Percentiles rank a stretch among this genome's conserved stretches.
These are phyloP conservation scores for Cladophialophora psammophila DNA, from an alignment of 2,329 filamentous ascomycete genomes.

Conservation along the genomic window DNA sequence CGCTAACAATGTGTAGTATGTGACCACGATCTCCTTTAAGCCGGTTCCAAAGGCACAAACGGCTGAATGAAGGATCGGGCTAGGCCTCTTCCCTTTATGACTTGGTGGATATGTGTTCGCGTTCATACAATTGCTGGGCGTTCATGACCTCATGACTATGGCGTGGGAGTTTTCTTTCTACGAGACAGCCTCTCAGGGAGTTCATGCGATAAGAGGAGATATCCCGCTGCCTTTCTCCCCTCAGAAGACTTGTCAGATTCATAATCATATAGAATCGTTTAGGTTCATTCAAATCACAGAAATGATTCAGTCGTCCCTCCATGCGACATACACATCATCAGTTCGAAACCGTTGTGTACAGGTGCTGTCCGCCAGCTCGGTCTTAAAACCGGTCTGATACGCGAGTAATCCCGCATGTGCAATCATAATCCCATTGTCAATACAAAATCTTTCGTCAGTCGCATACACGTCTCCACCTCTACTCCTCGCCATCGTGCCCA, in stretches of 20 bases:
- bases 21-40: constrained; percentile 98
- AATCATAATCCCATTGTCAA: constrained; percentile 99
- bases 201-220: background rate
- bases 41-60: constrained; percentile 63
- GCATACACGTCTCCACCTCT: constrained; percentile 90
- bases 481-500: constrained; percentile 92
- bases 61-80: constrained; percentile 10
- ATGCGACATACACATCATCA: constrained; percentile 80
- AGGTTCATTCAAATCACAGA: background rate
- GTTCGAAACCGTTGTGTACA: constrained; percentile 86
- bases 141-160: constrained; percentile 3
- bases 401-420: constrained; percentile 91
- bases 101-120: background rate
- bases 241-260: constrained; percentile 4
- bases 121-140: background rate
- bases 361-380: constrained; percentile 75
- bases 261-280: constrained; percentile 5
- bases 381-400: constrained; percentile 75
- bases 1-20: constrained; percentile 69
- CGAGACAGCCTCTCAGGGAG: background rate
- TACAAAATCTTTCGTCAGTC: constrained; percentile 96
- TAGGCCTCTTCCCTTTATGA: background rate
- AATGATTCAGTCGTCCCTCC: constrained; percentile 66
- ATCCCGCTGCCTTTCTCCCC: background rate
- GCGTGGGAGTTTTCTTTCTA: background rate